Evolutionary conservation across 345 rosid genomes (phyloP).

Genomic region (Populus simonii): DNA sequence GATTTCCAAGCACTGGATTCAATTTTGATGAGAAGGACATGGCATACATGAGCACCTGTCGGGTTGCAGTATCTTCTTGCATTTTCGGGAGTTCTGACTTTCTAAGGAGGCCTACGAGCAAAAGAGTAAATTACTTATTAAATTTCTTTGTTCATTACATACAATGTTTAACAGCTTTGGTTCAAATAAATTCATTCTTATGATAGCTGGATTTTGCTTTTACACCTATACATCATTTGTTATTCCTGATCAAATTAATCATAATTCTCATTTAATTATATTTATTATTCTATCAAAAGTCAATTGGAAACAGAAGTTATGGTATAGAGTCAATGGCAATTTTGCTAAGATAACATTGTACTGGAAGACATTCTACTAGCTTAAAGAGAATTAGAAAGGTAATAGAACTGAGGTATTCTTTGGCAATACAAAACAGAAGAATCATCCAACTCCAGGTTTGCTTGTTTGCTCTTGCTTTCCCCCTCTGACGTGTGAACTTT

Average conservation of each 20-base stretch:
- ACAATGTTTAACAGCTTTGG: neutral
- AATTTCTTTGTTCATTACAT: neutral
- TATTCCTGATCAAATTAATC: neutral
- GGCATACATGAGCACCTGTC: slow-evolving; percentile 68
- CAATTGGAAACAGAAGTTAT: neutral
- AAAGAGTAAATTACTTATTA: slow-evolving; percentile 39
- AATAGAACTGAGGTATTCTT: neutral
- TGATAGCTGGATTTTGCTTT: neutral
- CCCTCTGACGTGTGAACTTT: neutral
- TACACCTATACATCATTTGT: neutral
- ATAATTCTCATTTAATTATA: neutral
- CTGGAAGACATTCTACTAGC: neutral
- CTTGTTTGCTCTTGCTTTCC: neutral
- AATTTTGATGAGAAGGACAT: slow-evolving; percentile 64
- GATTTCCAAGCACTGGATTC: slow-evolving; percentile 50
- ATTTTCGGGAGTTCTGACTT: slow-evolving; percentile 94
- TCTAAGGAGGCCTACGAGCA: slow-evolving; percentile 77
- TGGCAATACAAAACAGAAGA: neutral
- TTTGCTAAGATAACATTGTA: neutral
- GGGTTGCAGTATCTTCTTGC: slow-evolving; percentile 82
- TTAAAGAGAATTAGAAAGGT: neutral
- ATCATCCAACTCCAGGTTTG: neutral
- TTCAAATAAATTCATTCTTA: slow-evolving; percentile 4
- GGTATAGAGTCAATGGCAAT: neutral
- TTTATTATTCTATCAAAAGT: neutral